phyloP scores from a whole-genome alignment of 176 grass and related monocot genomes.

The Pontederia crassipes region DNA sequence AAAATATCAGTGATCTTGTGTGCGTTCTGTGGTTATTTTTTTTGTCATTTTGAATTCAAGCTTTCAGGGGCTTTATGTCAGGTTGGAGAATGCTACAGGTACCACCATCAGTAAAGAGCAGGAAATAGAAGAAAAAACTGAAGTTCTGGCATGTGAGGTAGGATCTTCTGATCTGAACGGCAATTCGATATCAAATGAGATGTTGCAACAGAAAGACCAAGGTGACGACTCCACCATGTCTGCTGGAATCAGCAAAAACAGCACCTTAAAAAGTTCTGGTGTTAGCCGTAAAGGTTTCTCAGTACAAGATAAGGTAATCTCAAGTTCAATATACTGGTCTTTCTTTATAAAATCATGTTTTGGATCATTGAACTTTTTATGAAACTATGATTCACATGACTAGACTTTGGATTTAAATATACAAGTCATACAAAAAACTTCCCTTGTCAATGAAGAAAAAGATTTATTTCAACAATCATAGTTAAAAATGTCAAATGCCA shows the following conservation, averaged over 20 bases:
- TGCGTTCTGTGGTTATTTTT: too few species aligned
- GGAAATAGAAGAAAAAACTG: conserved; percentile 34
- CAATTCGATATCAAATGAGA: conserved; percentile 26
- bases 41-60: background rate
- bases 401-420: too few species aligned
- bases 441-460: too few species aligned
- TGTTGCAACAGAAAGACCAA: conserved; percentile 28
- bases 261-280: conserved; percentile 39
- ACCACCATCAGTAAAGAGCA: conserved; percentile 51
- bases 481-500: too few species aligned
- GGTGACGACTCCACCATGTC: conserved; percentile 14
- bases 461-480: too few species aligned
- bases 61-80: conserved; percentile 5
- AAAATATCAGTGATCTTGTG: too few species aligned
- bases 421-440: too few species aligned
- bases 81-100: conserved; percentile 54
- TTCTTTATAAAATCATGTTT: too few species aligned
- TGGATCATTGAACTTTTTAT: too few species aligned
- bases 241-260: conserved; percentile 22
- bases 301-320: conserved; percentile 89
- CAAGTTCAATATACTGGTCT: too few species aligned
- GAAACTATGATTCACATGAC: too few species aligned
- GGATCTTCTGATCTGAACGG: conserved; percentile 25
- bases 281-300: conserved; percentile 86
- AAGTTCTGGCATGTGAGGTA: conserved; percentile 27